phyloP scores from a whole-genome alignment of 1,139 yeast species.

The Candida gigantensis region DNA sequence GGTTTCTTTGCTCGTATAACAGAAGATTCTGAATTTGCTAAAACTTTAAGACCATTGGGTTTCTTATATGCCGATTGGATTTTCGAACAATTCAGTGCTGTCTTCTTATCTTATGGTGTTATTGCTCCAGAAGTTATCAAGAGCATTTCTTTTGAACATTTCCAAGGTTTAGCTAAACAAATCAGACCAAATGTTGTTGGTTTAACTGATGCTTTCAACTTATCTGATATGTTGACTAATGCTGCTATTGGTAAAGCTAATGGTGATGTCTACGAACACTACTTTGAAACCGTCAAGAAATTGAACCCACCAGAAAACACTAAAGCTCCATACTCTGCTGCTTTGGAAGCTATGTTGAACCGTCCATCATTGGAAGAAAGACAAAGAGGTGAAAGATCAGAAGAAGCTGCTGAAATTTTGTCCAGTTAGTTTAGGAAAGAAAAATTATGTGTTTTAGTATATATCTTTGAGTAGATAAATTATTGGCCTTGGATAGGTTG shows the following conservation, averaged over 20 bases:
- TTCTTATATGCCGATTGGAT: conserved; percentile 64
- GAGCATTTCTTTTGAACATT: conserved; percentile 42
- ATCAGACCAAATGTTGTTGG: conserved; percentile 74
- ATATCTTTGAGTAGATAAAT: neutral
- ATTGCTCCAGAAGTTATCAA: conserved; percentile 36
- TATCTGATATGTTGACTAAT: conserved; percentile 80
- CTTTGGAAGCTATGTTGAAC: conserved; percentile 50
- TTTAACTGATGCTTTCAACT: conserved; percentile 81
- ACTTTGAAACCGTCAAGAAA: conserved; percentile 52
- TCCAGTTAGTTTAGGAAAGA: conserved; percentile 18
- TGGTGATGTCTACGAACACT: conserved; percentile 84
- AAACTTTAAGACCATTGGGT: conserved; percentile 32
- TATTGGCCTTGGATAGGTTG: no score
- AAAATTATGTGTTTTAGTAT: neutral
- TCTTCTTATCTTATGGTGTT: conserved; percentile 66
- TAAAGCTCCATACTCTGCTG: conserved; percentile 59
- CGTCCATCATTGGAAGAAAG: conserved; percentile 51
- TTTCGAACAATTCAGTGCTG: conserved; percentile 69
- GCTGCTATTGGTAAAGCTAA: conserved; percentile 80
- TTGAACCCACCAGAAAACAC: conserved; percentile 54
- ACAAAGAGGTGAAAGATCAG: conserved; percentile 47
- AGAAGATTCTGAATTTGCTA: conserved; percentile 20
- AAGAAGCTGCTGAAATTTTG: conserved; percentile 34
- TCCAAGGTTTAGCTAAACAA: conserved; percentile 44
- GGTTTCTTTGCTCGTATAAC: conserved; percentile 39